A percentile compares a stretch with the other conserved stretches of the same genome.
These are phyloP conservation scores for Antitrichia curtipendula DNA, from an alignment of 225 moss, liverwort and hornwort genomes.

Conservation along the genomic window DNA sequence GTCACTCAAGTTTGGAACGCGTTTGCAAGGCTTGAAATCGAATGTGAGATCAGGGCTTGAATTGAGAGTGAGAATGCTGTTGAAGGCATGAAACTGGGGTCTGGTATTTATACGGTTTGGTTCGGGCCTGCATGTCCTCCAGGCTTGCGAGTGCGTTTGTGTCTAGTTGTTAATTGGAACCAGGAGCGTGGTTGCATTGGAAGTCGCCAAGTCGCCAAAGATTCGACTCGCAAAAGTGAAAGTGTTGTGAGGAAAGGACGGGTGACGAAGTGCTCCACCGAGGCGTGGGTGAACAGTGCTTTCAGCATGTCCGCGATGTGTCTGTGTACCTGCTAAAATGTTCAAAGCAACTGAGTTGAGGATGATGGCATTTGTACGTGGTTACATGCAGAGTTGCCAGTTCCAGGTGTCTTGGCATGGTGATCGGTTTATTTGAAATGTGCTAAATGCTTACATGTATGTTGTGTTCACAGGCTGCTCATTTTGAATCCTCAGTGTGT, in stretches of 20 bases:
- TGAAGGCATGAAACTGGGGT: not conserved
- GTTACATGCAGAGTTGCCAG: not conserved
- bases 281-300: not conserved
- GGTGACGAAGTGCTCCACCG: not conserved
- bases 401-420: not conserved
- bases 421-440: not conserved
- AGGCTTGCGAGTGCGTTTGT: not conserved
- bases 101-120: not conserved
- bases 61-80: not conserved
- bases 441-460: not conserved
- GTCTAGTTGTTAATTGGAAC: not conserved
- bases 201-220: not conserved
- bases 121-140: not conserved
- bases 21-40: not conserved
- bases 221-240: not conserved
- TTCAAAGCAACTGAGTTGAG: not conserved
- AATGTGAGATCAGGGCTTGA: not conserved
- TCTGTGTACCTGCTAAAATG: not conserved
- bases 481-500: not conserved
- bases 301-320: not conserved
- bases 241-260: not conserved
- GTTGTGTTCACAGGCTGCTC: not conserved
- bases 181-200: not conserved
- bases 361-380: not conserved
- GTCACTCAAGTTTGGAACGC: not conserved